These are phyloP conservation scores for Tillandsia fasciculata DNA, from an alignment of 176 grass and related monocot genomes.

Conservation along the genomic window DNA sequence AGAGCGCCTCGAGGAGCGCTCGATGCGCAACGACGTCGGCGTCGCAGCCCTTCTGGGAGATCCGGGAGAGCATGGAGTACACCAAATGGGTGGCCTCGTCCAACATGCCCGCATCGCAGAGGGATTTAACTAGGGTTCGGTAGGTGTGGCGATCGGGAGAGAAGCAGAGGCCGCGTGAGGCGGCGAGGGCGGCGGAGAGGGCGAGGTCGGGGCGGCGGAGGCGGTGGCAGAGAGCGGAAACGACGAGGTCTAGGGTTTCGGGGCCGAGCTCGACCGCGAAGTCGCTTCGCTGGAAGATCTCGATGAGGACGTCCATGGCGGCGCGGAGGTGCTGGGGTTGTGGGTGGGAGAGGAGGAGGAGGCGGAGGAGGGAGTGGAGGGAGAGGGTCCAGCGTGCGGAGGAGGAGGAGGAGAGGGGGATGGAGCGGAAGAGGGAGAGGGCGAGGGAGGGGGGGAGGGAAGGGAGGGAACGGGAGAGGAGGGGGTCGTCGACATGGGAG, in stretches of 20 bases:
- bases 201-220: conserved; percentile 33
- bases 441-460: conserved; percentile 22
- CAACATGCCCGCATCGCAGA: conserved; percentile 55
- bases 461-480: conserved; percentile 41
- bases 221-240: conserved; percentile 20
- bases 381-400: conserved; percentile 56
- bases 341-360: conserved; percentile 24
- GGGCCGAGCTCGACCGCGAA: conserved; percentile 33
- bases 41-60: conserved; percentile 52
- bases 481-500: conserved; percentile 25
- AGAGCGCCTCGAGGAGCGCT: conserved; percentile 49
- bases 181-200: conserved; percentile 49
- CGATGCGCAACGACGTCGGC: conserved; percentile 49
- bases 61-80: conserved; percentile 65
- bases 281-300: conserved; percentile 29
- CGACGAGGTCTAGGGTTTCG: conserved; percentile 42
- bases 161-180: conserved; percentile 46
- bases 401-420: conserved; percentile 21
- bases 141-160: conserved; percentile 41
- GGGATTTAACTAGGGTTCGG: conserved; percentile 39
- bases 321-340: conserved; percentile 19
- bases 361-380: conserved; percentile 55
- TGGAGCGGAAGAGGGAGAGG: conserved; percentile 31
- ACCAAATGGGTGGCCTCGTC: conserved; percentile 67
- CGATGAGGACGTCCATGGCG: conserved; percentile 34